phyloP scores from a whole-genome alignment of 2,329 filamentous ascomycete genomes.

The Metarhizium robertsii region DNA sequence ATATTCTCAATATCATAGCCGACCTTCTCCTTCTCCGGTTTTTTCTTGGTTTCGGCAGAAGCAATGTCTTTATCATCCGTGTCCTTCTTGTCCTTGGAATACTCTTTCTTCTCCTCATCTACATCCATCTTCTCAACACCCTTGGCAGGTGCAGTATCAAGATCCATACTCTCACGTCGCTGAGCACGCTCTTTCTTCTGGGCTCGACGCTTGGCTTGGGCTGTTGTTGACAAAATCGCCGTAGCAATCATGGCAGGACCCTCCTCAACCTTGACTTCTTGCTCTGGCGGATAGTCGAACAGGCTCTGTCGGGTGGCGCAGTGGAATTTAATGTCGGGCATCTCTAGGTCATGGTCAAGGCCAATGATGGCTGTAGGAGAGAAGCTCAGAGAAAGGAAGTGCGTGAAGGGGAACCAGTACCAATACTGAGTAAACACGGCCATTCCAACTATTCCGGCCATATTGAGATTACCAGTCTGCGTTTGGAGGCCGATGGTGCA shows the following conservation, averaged over 20 bases:
- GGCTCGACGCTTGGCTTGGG: constrained; percentile 89
- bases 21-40: constrained; percentile 89
- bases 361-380: constrained; percentile 95
- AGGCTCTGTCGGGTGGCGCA: constrained; percentile 89
- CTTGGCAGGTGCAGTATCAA: constrained; percentile 61
- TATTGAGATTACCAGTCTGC: constrained; percentile 96
- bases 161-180: constrained; percentile 88
- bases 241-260: constrained; percentile 90
- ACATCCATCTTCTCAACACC: constrained; percentile 82
- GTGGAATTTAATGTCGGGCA: constrained; percentile 91
- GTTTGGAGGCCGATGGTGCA: constrained; percentile 97
- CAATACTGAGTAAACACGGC: constrained; percentile 98
- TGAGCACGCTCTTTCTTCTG: constrained; percentile 90
- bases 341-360: constrained; percentile 86
- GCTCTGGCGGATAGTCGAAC: constrained; percentile 96
- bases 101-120: constrained; percentile 54
- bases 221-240: constrained; percentile 90
- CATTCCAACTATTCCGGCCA: constrained; percentile 96
- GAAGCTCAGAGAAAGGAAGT: constrained; percentile 93
- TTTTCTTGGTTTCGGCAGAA: constrained; percentile 65
- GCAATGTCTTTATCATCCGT: constrained; percentile 50
- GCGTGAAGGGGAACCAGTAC: constrained; percentile 99
- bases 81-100: constrained; percentile 53
- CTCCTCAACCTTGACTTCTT: constrained; percentile 90
- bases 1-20: constrained; percentile 96